phyloP scores from a whole-genome alignment of 2,329 filamentous ascomycete species.

The Exophiala calicioides region DNA sequence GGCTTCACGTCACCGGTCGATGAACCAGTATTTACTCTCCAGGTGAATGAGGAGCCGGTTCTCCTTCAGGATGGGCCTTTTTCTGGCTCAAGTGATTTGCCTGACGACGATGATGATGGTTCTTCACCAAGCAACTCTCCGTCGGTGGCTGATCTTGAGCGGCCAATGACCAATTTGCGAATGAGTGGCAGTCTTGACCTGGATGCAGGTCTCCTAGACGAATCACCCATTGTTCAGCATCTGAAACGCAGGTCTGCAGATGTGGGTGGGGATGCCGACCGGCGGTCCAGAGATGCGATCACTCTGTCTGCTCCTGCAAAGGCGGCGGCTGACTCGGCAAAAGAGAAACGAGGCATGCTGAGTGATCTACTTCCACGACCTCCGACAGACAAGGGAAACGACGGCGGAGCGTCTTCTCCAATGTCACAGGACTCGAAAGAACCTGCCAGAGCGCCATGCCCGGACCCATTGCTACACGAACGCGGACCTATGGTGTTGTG shows the following conservation, averaged over 20 bases:
- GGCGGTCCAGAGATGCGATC: constrained; percentile 13
- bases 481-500: constrained; percentile 20
- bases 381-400: constrained; percentile 10
- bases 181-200: constrained; percentile 20
- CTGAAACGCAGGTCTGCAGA: constrained; percentile 19
- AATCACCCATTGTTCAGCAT: constrained; percentile 24
- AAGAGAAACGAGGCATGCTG: constrained; percentile 28
- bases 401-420: constrained; percentile 5
- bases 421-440: constrained; percentile 5
- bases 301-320: constrained; percentile 26
- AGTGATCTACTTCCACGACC: constrained; percentile 20
- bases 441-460: constrained; percentile 12
- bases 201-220: constrained; percentile 18
- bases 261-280: neutral
- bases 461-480: constrained; percentile 25
- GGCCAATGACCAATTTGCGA: constrained; percentile 22
- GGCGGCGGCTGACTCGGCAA: constrained; percentile 32
- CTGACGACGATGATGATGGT: neutral
- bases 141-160: constrained; percentile 23
- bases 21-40: neutral
- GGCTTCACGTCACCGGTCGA: constrained; percentile 29
- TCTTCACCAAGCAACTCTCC: neutral
- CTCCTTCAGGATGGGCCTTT: neutral
- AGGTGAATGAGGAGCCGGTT: neutral
- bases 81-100: neutral